Base-by-base conservation (phyloP, 2,329 filamentous ascomycete species). In the Pestalotiopsis sp. region DNA sequence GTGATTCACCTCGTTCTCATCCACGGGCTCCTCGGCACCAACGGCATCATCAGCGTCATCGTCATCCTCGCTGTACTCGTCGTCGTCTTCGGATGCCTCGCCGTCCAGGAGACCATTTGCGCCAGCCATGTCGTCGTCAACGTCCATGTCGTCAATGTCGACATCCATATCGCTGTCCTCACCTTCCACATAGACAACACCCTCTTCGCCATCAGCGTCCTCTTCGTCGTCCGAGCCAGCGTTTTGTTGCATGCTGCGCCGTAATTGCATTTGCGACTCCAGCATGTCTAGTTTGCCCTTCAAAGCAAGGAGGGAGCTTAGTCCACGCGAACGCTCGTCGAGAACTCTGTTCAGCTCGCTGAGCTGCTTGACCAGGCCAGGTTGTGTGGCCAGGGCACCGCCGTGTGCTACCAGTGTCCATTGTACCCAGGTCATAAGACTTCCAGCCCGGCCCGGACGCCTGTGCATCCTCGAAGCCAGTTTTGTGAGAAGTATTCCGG, bases 251-350 rank as follows among this genome's bases (percentile, higher is more conserved):
- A 94, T 89, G 70, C 87, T 89, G 68, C 89, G 90, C 64, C 96
- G 87, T 74, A 97, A 83, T 75, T 93, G 90, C 80, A 98, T 91
- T 82, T 99, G 96, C 6, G 93, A 91, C 75, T 96, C 92, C 63
- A 98, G 86, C 89, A 99, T 93, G 78, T 98, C 95, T 40, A 99
- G 86, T 81, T 98, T 97, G 27, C 96, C 96, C 84, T 98, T 98
- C 70, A 99, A 87, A 23, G 95, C 89, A 45, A 99, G 85, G 60
- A 99, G 84, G 72, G 92, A 93, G 70, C 92, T 90, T 27, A 98
- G 85, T 17, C 93, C 94, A 72, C 91, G 91, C 41, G 94, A 92
- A 57, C 96, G 90, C 82, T 97, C 93, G 71, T 94, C 92, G 69
- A 98, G 88, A 20, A 98, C 95, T 77, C 92, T 92, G 80, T 95